Evolutionary conservation across 306 rosid genomes (phyloP), one percentile per base, ranked within the genome.

Genomic region (Trifolium pratense): DNA sequence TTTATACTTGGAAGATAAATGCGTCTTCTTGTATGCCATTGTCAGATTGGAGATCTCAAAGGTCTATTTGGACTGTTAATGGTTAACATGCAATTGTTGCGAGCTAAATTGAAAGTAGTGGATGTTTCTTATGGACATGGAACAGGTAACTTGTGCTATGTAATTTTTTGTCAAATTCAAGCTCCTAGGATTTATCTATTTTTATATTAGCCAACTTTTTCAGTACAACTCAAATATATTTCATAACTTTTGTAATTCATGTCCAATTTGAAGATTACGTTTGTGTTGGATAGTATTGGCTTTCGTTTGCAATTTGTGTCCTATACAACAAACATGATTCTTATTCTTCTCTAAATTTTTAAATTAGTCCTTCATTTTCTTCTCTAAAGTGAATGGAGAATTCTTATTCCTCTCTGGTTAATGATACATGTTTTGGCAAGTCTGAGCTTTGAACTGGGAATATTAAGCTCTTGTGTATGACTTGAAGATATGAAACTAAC

Each of bases 41-140:
- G 81, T 78, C 90, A 94, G 97, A 52, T 91, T 78, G 98, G 96
- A 78, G 98, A 94, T 85, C 89, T 94, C 48, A 91, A 88, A 70
- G 98, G 97, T 63, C 75, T 88, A 12, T 80, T 89, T 45, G 97
- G 98, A 75, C 86, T 94, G 72, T 3, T 91, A 53, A 88, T 86
- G 97, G 91, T 86, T 57, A 82, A 82, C 86, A 70, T 94, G 69
- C 97, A 94, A 84, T 79, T 91, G 29, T 66, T 94, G 80, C 86
- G 99, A 87, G 86, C 76, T 61, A 94, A 88, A 76, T 70, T 86
- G 79, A 89, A 94, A 84, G 89, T 94, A 51, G 64, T 94, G 66
- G 99, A 94, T 79, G 59, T 74, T 74, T 91, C 97, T 8, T 85
- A 74, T 66, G 97, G 99, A 59, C 32, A 15, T 51, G 94, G 87